Percentiles rank a stretch among this genome's conserved stretches.
These are phyloP conservation scores for Scenedesmus sp. DNA, from an alignment of 163 green algal species.

Conservation along the genomic window DNA sequence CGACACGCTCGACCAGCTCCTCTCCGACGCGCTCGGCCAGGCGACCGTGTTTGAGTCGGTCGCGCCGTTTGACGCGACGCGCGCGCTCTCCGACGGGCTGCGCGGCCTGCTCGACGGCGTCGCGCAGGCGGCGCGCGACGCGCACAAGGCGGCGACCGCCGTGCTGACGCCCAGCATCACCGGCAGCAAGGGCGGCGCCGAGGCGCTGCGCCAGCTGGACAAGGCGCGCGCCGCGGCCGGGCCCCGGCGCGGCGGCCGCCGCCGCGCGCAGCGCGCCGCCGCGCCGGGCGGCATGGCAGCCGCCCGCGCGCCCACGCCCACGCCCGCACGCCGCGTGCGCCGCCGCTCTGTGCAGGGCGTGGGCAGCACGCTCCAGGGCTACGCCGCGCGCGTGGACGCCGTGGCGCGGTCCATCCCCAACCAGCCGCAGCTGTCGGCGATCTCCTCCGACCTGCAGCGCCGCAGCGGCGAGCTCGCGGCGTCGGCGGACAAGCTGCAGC, in stretches of 20 bases:
- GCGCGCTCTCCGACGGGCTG: background rate
- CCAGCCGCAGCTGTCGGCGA: conserved; percentile 5
- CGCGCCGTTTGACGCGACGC: background rate
- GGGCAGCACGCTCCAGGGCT: background rate
- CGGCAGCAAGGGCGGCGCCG: background rate
- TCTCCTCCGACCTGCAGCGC: background rate
- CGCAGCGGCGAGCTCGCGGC: conserved; percentile 15
- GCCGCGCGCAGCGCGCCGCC: too few species aligned
- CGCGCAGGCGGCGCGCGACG: background rate
- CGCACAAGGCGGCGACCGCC: background rate
- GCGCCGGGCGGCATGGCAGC: too few species aligned
- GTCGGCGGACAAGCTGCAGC: background rate
- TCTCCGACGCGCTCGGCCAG: background rate
- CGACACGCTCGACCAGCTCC: conserved; percentile 1
- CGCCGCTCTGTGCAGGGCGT: conserved; percentile 7
- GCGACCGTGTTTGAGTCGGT: background rate
- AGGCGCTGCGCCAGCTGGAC: conserved; percentile 3
- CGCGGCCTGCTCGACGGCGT: background rate
- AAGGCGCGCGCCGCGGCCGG: too few species aligned
- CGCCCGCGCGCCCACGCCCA: too few species aligned
- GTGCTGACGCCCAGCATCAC: background rate
- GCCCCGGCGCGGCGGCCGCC: too few species aligned
- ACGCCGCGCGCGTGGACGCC: background rate
- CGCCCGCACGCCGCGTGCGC: too few species aligned
- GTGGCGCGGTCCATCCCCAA: background rate